Evolutionary conservation across 2,329 filamentous ascomycete species (phyloP).

Genomic region (Arthrobotrys musiformis): DNA sequence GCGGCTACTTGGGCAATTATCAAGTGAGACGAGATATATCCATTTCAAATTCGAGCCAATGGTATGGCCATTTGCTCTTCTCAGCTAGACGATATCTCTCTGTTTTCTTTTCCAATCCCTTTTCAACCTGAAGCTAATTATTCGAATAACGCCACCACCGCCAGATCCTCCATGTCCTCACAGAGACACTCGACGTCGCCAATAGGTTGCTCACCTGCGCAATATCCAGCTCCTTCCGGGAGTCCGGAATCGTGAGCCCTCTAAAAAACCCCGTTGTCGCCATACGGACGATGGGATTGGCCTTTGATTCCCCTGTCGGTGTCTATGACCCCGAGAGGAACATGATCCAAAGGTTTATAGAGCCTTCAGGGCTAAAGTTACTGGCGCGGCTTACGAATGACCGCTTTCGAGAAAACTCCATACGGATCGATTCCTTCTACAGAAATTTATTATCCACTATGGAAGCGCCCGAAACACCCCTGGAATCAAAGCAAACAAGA

Average conservation of each 20-base stretch:
- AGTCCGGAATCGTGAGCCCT: slow-evolving; percentile 81
- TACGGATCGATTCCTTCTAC: slow-evolving; percentile 73
- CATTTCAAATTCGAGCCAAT: slow-evolving; percentile 96
- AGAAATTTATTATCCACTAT: neutral
- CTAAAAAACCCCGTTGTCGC: slow-evolving; percentile 78
- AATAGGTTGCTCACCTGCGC: slow-evolving; percentile 80
- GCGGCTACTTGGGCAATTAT: slow-evolving; percentile 48
- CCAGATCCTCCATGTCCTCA: slow-evolving; percentile 90
- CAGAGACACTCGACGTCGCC: slow-evolving; percentile 78
- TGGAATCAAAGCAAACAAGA: slow-evolving; percentile 25
- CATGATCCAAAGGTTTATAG: slow-evolving; percentile 60
- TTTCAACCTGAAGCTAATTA: neutral
- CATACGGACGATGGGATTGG: slow-evolving; percentile 82
- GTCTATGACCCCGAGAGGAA: slow-evolving; percentile 61
- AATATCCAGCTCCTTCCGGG: slow-evolving; percentile 84
- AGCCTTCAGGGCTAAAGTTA: slow-evolving; percentile 72
- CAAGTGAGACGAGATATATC: slow-evolving; percentile 68
- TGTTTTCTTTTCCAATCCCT: slow-evolving; percentile 30
- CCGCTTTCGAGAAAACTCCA: slow-evolving; percentile 75
- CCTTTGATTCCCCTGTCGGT: slow-evolving; percentile 83
- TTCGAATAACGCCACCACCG: slow-evolving; percentile 7
- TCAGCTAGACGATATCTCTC: neutral
- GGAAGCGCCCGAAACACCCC: neutral
- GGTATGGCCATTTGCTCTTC: slow-evolving; percentile 68
- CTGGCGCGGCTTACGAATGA: slow-evolving; percentile 78